phyloP scores from a whole-genome alignment of 768 basidiomycete genomes.

The Royoungia palumana region DNA sequence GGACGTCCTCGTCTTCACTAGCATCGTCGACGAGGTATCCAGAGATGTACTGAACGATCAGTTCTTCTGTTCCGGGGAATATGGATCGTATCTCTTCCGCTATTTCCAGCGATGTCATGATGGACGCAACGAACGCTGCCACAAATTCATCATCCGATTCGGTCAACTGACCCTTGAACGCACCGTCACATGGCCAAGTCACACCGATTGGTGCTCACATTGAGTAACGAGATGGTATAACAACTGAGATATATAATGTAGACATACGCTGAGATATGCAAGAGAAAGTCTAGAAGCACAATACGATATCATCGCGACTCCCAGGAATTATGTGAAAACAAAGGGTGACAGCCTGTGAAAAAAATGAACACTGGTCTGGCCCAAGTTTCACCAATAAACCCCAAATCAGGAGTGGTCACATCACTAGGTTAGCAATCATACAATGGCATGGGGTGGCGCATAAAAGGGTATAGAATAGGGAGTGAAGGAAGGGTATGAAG shows the following conservation, averaged over 20 bases:
- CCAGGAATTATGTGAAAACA: too few species aligned
- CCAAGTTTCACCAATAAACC: too few species aligned
- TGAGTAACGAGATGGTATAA: conserved; percentile 6
- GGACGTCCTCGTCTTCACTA: conserved; percentile 82
- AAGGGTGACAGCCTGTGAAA: too few species aligned
- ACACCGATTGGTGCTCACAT: too few species aligned
- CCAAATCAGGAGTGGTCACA: background rate
- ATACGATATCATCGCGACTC: conserved; percentile 16
- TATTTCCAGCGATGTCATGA: conserved; percentile 71
- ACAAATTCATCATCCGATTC: background rate
- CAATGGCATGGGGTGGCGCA: conserved; percentile 18
- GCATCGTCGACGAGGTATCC: conserved; percentile 88
- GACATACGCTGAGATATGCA: conserved; percentile 13
- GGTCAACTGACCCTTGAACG: background rate
- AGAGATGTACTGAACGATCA: conserved; percentile 82
- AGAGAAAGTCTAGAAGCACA: conserved; percentile 21
- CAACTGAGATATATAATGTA: conserved; percentile 20
- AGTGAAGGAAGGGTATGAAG: conserved; percentile 7
- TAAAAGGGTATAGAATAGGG: conserved; percentile 16
- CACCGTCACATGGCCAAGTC: too few species aligned
- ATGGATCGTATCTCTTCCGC: conserved; percentile 70
- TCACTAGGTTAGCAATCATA: conserved; percentile 8
- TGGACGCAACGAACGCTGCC: background rate
- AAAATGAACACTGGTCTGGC: too few species aligned
- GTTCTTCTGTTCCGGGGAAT: conserved; percentile 78